Evolutionary conservation across 768 basidiomycete species (phyloP).

Genomic region (Hericium alpestre): DNA sequence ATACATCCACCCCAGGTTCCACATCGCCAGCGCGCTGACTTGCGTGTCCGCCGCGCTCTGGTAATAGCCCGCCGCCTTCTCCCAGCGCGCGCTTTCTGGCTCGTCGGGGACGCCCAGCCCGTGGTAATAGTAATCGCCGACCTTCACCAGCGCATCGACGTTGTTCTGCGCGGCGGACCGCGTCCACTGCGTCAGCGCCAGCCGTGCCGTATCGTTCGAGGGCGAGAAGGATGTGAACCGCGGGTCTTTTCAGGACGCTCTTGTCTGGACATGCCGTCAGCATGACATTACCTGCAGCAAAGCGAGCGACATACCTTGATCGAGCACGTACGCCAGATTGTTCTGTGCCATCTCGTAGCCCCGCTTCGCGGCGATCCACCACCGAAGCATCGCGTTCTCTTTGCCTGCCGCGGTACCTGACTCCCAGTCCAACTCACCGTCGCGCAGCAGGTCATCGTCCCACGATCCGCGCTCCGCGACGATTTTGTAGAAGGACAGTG

Average conservation of each 20-base stretch:
- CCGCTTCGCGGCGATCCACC: slow-evolving; percentile 91
- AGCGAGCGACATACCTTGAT: slow-evolving; percentile 55
- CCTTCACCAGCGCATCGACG: slow-evolving; percentile 94
- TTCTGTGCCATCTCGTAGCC: slow-evolving; percentile 92
- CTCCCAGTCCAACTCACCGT: slow-evolving; percentile 72
- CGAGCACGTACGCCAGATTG: slow-evolving; percentile 85
- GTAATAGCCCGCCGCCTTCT: slow-evolving; percentile 91
- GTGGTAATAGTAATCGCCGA: slow-evolving; percentile 94
- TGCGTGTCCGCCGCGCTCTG: slow-evolving; percentile 91
- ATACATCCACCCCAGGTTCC: slow-evolving; percentile 99
- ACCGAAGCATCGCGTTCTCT: slow-evolving; percentile 79
- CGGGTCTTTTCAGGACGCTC: slow-evolving; percentile 57
- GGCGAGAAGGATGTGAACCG: slow-evolving; percentile 60
- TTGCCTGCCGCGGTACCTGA: slow-evolving; percentile 60
- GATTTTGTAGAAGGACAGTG: slow-evolving; percentile 88
- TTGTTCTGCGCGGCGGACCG: slow-evolving; percentile 90
- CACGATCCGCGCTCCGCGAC: slow-evolving; percentile 87
- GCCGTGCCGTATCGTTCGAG: slow-evolving; percentile 71
- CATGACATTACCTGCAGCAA: neutral
- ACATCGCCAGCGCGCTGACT: slow-evolving; percentile 88
- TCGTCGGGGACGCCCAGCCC: slow-evolving; percentile 73
- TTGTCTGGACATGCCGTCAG: slow-evolving; percentile 37
- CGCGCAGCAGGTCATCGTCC: slow-evolving; percentile 69
- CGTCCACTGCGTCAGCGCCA: slow-evolving; percentile 89
- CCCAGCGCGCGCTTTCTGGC: slow-evolving; percentile 53